Evolutionary conservation across 1,284 basidiomycete species (phyloP).

Genomic region (Tylopilus sp.): DNA sequence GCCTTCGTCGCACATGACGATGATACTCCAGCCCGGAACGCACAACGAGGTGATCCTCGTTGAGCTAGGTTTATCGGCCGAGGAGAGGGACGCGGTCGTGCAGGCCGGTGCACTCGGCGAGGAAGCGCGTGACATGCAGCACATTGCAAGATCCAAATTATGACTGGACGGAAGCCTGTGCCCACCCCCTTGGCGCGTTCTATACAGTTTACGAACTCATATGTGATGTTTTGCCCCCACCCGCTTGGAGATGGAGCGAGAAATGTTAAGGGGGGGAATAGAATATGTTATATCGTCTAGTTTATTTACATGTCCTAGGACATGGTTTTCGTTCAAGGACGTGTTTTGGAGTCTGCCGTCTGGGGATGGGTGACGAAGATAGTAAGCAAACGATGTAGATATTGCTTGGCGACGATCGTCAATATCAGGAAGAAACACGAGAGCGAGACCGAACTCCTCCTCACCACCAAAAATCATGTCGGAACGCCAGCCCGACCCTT

Average conservation of each 20-base stretch:
- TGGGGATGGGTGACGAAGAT: not conserved
- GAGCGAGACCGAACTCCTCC: not conserved
- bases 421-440: no score
- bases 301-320: constrained; percentile 1
- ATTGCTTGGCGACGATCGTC: not conserved
- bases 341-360: no score
- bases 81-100: constrained; percentile 37
- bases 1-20: not conserved
- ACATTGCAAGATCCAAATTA: constrained; percentile 18
- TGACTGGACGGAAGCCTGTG: constrained; percentile 4
- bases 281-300: constrained; percentile 18
- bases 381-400: not conserved
- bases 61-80: constrained; percentile 44
- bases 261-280: no score
- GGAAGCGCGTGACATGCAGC: constrained; percentile 17
- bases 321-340: not conserved
- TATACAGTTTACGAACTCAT: constrained; percentile 9
- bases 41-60: constrained; percentile 52
- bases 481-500: constrained; percentile 26
- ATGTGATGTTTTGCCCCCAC: constrained; percentile 1
- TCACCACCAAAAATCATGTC: constrained; percentile 8
- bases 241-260: no score
- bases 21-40: constrained; percentile 42
- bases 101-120: constrained; percentile 43
- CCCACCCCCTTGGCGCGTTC: not conserved